These are phyloP conservation scores for Penicillium paradoxum DNA, from an alignment of 495 filamentous ascomycete genomes.

Conservation along the genomic window DNA sequence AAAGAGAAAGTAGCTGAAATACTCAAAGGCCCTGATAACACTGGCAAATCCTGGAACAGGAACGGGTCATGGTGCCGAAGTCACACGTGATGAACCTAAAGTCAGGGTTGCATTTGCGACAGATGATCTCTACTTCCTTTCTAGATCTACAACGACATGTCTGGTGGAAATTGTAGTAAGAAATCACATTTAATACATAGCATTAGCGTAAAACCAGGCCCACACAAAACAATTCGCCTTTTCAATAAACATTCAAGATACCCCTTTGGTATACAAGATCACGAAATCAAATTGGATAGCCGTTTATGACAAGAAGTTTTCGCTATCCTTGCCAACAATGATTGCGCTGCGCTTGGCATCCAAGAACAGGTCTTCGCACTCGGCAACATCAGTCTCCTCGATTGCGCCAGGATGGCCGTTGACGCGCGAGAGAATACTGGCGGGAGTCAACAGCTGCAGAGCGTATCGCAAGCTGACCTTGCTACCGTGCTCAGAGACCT, in stretches of 20 bases:
- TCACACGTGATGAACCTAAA: constrained; percentile 3
- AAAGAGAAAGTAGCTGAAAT: neutral
- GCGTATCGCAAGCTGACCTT: constrained; percentile 88
- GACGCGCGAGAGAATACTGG: constrained; percentile 63
- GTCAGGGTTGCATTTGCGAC: constrained; percentile 3
- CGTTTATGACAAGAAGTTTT: constrained; percentile 54
- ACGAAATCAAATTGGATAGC: constrained; percentile 10
- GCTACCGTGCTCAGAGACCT: constrained; percentile 77
- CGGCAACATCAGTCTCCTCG: constrained; percentile 75
- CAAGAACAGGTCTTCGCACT: constrained; percentile 85
- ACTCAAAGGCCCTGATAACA: neutral
- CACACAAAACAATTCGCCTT: constrained; percentile 27
- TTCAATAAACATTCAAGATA: constrained; percentile 22
- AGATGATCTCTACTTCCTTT: neutral
- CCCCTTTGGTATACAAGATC: constrained; percentile 28
- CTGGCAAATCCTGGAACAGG: neutral
- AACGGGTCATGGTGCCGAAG: constrained; percentile 1
- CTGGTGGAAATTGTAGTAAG: neutral
- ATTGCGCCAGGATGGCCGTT: constrained; percentile 67
- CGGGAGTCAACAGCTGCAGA: constrained; percentile 85
- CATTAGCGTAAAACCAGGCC: constrained; percentile 27
- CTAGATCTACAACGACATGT: neutral
- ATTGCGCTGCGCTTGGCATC: constrained; percentile 80
- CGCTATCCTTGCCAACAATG: constrained; percentile 60
- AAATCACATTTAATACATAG: constrained; percentile 16